phyloP scores from a whole-genome alignment of 2,329 filamentous ascomycete genomes.

The Alternaria sp. region DNA sequence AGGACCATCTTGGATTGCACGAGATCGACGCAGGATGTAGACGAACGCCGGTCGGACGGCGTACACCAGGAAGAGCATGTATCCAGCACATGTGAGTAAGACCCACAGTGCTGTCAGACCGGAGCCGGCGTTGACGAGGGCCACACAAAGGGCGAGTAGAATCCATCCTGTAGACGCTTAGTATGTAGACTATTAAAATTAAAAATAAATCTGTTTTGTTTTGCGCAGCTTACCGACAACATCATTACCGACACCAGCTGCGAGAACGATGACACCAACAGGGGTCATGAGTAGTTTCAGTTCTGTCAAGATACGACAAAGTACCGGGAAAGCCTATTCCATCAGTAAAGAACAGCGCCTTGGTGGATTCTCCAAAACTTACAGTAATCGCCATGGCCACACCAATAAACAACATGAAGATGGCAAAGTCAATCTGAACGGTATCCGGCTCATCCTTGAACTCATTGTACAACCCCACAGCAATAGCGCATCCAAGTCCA shows the following conservation, averaged over 20 bases:
- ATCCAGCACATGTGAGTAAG: slow-evolving; percentile 77
- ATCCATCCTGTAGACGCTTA: slow-evolving; percentile 71
- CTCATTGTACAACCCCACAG: slow-evolving; percentile 80
- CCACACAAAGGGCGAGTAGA: slow-evolving; percentile 88
- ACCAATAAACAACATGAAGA: slow-evolving; percentile 82
- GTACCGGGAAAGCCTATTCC: slow-evolving; percentile 76
- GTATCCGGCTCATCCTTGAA: slow-evolving; percentile 68
- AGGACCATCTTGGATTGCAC: slow-evolving; percentile 85
- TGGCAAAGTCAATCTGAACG: slow-evolving; percentile 67
- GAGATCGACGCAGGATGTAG: slow-evolving; percentile 75
- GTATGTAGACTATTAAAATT: neutral
- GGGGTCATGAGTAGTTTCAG: slow-evolving; percentile 83
- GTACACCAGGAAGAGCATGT: slow-evolving; percentile 77
- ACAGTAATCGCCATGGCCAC: slow-evolving; percentile 93
- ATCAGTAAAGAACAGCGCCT: slow-evolving; percentile 18
- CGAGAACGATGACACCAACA: slow-evolving; percentile 87
- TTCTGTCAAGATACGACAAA: slow-evolving; percentile 92
- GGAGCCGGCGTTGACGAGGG: slow-evolving; percentile 85
- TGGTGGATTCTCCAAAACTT: slow-evolving; percentile 29
- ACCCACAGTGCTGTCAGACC: slow-evolving; percentile 87
- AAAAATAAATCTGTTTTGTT: neutral
- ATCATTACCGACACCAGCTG: slow-evolving; percentile 92
- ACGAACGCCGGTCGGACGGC: slow-evolving; percentile 77
- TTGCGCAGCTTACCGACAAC: slow-evolving; percentile 64
- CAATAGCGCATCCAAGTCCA: slow-evolving; percentile 79